Evolutionary conservation across 106 monocot genomes (phyloP).

Genomic region (Acorus gramineus): DNA sequence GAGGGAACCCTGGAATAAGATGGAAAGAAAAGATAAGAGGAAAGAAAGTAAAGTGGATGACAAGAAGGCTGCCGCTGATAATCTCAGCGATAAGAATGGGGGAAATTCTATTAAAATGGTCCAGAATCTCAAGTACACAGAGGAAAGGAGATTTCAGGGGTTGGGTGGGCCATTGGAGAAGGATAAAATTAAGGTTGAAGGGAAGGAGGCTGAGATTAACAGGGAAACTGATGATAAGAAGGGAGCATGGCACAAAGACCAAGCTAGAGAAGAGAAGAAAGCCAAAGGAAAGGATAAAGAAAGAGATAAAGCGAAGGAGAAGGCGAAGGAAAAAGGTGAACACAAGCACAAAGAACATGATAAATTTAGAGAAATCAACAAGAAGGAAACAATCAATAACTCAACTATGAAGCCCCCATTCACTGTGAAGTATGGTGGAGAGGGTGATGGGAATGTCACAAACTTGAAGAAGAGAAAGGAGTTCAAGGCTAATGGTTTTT

Average conservation of each 20-base stretch:
- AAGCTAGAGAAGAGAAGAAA: conserved; percentile 17
- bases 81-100: no score
- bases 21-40: conserved; percentile 1
- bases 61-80: neutral
- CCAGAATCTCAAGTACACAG: neutral
- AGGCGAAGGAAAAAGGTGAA: conserved; percentile 17
- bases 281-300: conserved; percentile 23
- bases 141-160: neutral
- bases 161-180: conserved; percentile 2
- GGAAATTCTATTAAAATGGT: neutral
- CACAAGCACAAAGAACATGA: conserved; percentile 3
- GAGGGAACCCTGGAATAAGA: conserved; percentile 11
- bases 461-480: conserved; percentile 6
- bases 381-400: neutral
- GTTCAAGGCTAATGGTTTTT: neutral
- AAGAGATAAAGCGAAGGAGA: conserved; percentile 30
- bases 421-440: neutral
- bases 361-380: neutral
- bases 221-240: conserved; percentile 10
- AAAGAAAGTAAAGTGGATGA: neutral
- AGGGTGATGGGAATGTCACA: neutral
- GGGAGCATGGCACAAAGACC: conserved; percentile 9
- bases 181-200: conserved; percentile 9
- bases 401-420: neutral
- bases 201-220: conserved; percentile 17